phyloP scores from a whole-genome alignment of 371 early-diverging fungal species.

The Umbelopsis sp. region DNA sequence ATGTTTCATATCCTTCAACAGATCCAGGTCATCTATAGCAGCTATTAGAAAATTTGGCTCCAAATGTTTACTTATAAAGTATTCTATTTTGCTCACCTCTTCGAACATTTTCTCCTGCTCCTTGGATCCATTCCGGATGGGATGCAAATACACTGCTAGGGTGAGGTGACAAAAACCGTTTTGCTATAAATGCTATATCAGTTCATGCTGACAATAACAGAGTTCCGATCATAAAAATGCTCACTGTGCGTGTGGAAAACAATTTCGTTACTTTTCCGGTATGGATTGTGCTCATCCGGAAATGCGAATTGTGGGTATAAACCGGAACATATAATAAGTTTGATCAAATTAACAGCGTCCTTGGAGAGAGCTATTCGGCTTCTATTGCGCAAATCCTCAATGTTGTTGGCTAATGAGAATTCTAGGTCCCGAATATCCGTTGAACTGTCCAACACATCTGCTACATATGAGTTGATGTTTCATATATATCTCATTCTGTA shows the following conservation, averaged over 20 bases:
- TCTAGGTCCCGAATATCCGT: constrained; percentile 64
- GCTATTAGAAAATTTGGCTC: too few species aligned
- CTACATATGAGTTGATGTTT: background rate
- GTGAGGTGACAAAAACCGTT: constrained; percentile 62
- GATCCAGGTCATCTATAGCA: constrained; percentile 41
- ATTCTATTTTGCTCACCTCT: constrained; percentile 34
- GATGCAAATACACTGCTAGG: constrained; percentile 63
- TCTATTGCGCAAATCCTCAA: constrained; percentile 36
- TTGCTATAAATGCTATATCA: constrained; percentile 26
- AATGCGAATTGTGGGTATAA: constrained; percentile 71
- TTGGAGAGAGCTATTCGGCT: constrained; percentile 42
- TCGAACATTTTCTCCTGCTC: constrained; percentile 36
- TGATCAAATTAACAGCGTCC: constrained; percentile 53
- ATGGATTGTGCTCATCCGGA: constrained; percentile 65
- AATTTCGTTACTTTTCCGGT: constrained; percentile 59
- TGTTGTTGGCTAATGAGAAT: constrained; percentile 61
- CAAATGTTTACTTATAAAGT: too few species aligned
- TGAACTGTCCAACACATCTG: constrained; percentile 5
- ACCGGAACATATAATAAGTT: constrained; percentile 64
- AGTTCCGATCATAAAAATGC: background rate
- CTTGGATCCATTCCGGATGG: constrained; percentile 66
- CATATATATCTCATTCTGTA: background rate
- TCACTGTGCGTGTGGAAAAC: constrained; percentile 54
- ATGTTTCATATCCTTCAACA: constrained; percentile 43
- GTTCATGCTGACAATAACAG: background rate